Base-by-base conservation (phyloP, 805 yeast genomes). In the Candida ficus region DNA sequence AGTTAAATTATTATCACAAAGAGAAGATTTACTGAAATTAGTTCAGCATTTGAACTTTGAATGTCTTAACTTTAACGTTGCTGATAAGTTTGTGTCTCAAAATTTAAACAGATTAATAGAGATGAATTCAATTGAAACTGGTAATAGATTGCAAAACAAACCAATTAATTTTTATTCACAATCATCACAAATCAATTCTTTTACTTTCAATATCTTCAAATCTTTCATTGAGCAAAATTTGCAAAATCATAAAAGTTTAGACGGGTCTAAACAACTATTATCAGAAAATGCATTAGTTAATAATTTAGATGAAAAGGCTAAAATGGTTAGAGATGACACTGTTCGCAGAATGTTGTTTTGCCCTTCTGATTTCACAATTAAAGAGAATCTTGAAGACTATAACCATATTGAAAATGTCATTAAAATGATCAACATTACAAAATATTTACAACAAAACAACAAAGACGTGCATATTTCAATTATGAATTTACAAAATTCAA, bases 401-500 rank as follows among this genome's bases (percentile, higher is more conserved):
- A 34, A 36, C 1, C 38, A 38, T 17, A 37, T 47, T 8, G 38
- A 38, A 10, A 44, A 45, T 17, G 22, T 47, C 13, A 37, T 35
- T 2, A 22, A 25, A 17, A 35, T 35, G 32, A 3, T 25, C 3
- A 7, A 19, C 4, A 4, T 41, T 13, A 9, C 29, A n/a, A 22
- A 7, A 7, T 2, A 9, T 21, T 25, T 37, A n/a, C 21, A 20
- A 13, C 29, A 12, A 5, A 25, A 26, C 4, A 27, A 20, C 9
- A 32, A 27, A 19, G 38, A 36, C 17, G 40, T 29, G 8, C 44
- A 41, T 19, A 12, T 36, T 16, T 41, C 44, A 5, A 29, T 50
- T 3, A 29, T 50, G 40, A 48, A 44, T 13, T 23, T 48, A 35
- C 52, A 48, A 29, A 50, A 50, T 21, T 45, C 46, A 38, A 40